Base-by-base conservation (phyloP, 2,329 filamentous ascomycete species). In the Claviceps arundinis region DNA sequence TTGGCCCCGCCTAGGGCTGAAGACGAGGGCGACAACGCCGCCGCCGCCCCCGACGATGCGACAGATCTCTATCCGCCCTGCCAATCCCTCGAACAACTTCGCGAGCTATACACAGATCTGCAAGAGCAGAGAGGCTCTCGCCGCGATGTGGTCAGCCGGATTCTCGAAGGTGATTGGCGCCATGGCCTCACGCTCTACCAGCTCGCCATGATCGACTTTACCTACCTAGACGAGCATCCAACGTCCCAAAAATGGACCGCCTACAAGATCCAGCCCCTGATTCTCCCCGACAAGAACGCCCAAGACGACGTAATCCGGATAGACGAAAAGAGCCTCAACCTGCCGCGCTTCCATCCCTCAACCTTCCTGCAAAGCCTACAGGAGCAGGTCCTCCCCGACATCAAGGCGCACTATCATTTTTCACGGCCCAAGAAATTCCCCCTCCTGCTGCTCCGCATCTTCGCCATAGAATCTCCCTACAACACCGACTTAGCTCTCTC, bases 361-460 rank as follows among this genome's bases (percentile, higher is more conserved):
- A 87, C 84, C 0, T 95, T 95, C 64, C 72, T 94, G 40, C 79
- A 80, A 57, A 85, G 84, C 57, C 77, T 95, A 2, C 85, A 90
- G 58, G 73, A 74, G 42, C 83, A 90, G 61, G 77, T 89, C 17
- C 73, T 87, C 1, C 86, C 88, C 1, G 77, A 93, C 54, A 79
- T 90, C 59, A 94, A 93, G 65, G 85, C 86, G 5, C 87, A 94
- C 66, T 93, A 88, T 65, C 84, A 87, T 59, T 79, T 93, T 55
- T 82, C 85, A 57, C 79, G 84, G n/a, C 84, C 86, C 50, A 74
- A 77, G 50, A 73, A 75, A 1, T 72, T 85, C n/a, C 80, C 86
- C 0, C 70, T 93, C 4, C 76, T 87, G 1, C 73, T 93, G 26
- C 70, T 94, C n/a, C 81, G 88, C 49, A 82, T 94, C 46, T 86